These are phyloP conservation scores for Apiotrichum mycotoxinovorans DNA, from an alignment of 1,284 basidiomycete genomes.

Conservation along the genomic window DNA sequence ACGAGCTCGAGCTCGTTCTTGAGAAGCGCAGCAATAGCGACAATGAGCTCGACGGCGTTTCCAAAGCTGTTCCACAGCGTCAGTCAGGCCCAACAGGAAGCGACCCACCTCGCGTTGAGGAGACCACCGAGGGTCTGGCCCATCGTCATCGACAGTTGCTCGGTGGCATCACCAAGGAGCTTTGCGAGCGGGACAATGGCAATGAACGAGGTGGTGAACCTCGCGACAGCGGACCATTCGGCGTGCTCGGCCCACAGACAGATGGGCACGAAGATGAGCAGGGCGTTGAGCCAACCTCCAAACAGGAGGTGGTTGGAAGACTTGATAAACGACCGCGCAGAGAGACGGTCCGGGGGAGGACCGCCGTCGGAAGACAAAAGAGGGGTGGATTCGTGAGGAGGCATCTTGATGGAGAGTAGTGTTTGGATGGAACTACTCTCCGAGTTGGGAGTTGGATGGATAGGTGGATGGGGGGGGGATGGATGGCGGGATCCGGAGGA, in stretches of 20 bases:
- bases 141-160: constrained; percentile 73
- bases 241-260: constrained; percentile 54
- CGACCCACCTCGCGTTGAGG: constrained; percentile 78
- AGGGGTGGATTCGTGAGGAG: constrained; percentile 23
- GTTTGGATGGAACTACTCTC: too few species aligned
- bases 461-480: too few species aligned
- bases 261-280: constrained; percentile 73
- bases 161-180: constrained; percentile 70
- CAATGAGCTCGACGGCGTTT: constrained; percentile 65
- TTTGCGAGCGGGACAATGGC: constrained; percentile 81
- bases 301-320: constrained; percentile 66
- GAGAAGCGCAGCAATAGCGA: constrained; percentile 75
- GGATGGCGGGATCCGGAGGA: too few species aligned
- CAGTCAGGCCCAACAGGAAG: neutral
- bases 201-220: constrained; percentile 78
- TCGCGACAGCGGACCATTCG: constrained; percentile 70
- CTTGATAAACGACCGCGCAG: constrained; percentile 31
- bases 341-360: constrained; percentile 16
- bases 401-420: constrained; percentile 15
- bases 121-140: constrained; percentile 80
- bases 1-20: constrained; percentile 82
- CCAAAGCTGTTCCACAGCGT: constrained; percentile 35
- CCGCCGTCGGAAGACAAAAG: constrained; percentile 12
- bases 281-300: constrained; percentile 68
- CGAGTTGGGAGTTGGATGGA: too few species aligned